Percentiles rank a stretch among this genome's conserved stretches.
phyloP scores from a whole-genome alignment of 306 rosid genomes.

The Vigna radiata region DNA sequence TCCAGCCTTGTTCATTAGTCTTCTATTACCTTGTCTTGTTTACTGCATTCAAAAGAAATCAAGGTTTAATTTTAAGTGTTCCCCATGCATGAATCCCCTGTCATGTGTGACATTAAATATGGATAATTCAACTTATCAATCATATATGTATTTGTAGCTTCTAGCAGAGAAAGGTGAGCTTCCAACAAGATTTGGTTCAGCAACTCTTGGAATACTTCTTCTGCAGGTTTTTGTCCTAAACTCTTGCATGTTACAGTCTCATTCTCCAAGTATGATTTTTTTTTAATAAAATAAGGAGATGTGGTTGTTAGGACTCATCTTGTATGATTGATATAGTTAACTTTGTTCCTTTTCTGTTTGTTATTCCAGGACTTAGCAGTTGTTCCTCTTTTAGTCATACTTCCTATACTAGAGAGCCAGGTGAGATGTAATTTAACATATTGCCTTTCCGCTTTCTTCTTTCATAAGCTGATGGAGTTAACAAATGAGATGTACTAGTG shows the following conservation, averaged over 20 bases:
- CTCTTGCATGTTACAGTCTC: slow-evolving; percentile 40
- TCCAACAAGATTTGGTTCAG: slow-evolving; percentile 96
- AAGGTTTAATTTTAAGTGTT: neutral
- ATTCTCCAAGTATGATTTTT: slow-evolving; percentile 23
- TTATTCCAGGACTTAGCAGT: slow-evolving; percentile 96
- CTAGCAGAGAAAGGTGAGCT: slow-evolving; percentile 99
- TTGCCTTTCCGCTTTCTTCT: slow-evolving; percentile 28
- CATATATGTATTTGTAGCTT: slow-evolving; percentile 67
- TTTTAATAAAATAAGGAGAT: neutral
- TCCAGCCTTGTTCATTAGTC: slow-evolving; percentile 15
- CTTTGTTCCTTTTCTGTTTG: slow-evolving; percentile 50
- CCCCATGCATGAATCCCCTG: slow-evolving; percentile 22
- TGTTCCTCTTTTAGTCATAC: slow-evolving; percentile 95
- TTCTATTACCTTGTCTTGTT: neutral
- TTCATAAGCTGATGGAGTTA: slow-evolving; percentile 4
- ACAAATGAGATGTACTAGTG: too few species aligned
- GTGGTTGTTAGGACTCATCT: slow-evolving; percentile 16
- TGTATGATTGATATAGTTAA: slow-evolving; percentile 39
- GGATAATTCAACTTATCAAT: slow-evolving; percentile 48
- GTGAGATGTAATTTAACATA: slow-evolving; percentile 51
- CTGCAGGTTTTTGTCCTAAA: slow-evolving; percentile 72
- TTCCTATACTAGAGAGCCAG: slow-evolving; percentile 99
- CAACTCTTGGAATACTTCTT: slow-evolving; percentile 96
- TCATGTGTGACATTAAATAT: slow-evolving; percentile 18
- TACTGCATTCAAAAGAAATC: slow-evolving; percentile 11